Evolutionary conservation across 176 grass and related monocot genomes (phyloP).

Genomic region (Eremochloa ophiuroides): DNA sequence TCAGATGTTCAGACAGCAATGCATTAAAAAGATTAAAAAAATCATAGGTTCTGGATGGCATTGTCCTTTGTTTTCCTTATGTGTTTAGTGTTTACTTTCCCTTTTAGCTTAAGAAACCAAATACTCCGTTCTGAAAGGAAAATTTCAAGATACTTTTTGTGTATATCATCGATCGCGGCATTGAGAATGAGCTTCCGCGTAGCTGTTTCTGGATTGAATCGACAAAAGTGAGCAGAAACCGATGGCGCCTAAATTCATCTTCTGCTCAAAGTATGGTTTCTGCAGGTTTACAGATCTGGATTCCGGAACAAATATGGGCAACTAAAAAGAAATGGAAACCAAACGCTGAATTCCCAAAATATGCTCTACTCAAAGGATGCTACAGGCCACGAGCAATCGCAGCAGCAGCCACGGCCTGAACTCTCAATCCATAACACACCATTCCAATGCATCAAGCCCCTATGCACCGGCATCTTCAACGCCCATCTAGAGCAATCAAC

Average conservation of each 20-base stretch:
- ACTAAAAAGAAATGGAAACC: conserved; percentile 19
- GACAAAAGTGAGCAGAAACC: neutral
- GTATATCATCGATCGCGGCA: neutral
- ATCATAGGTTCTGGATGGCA: neutral
- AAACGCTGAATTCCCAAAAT: neutral
- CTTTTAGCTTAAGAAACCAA: neutral
- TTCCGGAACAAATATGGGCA: neutral
- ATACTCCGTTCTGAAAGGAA: neutral
- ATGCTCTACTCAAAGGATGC: neutral
- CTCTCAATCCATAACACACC: neutral
- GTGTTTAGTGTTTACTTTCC: neutral
- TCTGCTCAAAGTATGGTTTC: neutral
- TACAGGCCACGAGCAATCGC: neutral
- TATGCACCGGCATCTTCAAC: neutral
- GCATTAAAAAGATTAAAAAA: neutral
- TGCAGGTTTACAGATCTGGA: conserved; percentile 18
- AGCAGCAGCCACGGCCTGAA: neutral
- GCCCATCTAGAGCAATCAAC: conserved; percentile 3
- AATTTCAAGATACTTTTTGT: neutral
- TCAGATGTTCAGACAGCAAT: neutral
- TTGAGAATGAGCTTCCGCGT: neutral
- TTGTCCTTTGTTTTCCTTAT: neutral
- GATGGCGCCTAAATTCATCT: neutral
- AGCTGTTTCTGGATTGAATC: neutral
- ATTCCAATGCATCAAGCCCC: neutral